Percentiles rank a stretch among this genome's conserved stretches.
These are phyloP conservation scores for Hygrophorus pudorinus DNA, from an alignment of 768 basidiomycete genomes.

Conservation along the genomic window DNA sequence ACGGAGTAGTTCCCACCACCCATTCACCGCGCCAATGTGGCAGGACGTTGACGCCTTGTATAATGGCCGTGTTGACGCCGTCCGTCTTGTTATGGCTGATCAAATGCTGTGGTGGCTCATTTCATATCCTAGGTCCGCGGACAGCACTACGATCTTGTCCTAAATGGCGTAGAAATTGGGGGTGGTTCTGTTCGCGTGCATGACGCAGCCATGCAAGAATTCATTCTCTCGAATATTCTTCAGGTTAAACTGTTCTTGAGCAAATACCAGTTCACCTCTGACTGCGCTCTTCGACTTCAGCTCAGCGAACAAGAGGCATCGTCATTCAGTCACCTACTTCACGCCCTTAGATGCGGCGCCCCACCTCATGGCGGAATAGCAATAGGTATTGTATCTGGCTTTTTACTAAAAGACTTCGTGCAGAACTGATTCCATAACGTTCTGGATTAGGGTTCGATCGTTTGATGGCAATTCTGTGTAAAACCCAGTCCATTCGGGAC, in stretches of 20 bases:
- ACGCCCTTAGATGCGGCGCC: slow-evolving; percentile 82
- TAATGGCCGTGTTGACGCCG: slow-evolving; percentile 51
- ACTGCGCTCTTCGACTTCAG: slow-evolving; percentile 29
- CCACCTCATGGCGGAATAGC: slow-evolving; percentile 96
- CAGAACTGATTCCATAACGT: no score
- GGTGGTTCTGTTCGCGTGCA: slow-evolving; percentile 92
- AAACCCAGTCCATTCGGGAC: slow-evolving; percentile 80
- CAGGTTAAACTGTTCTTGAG: slow-evolving; percentile 41
- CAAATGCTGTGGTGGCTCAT: slow-evolving; percentile 3
- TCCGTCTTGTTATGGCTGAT: slow-evolving; percentile 18
- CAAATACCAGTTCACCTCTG: slow-evolving; percentile 4
- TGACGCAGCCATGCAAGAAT: slow-evolving; percentile 78
- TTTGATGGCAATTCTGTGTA: slow-evolving; percentile 84
- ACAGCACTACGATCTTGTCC: slow-evolving; percentile 92
- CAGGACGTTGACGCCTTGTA: slow-evolving; percentile 77
- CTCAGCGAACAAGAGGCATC: slow-evolving; percentile 60
- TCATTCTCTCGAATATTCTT: slow-evolving; percentile 66
- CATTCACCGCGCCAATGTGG: slow-evolving; percentile 93
- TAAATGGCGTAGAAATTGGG: slow-evolving; percentile 91
- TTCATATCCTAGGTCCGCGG: slow-evolving; percentile 59
- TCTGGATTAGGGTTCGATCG: slow-evolving; percentile 73
- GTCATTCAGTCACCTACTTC: slow-evolving; percentile 76
- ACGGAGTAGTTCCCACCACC: slow-evolving; percentile 92
- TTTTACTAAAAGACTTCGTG: not conserved
- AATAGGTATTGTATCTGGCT: slow-evolving; percentile 43